A percentile compares a stretch with the other conserved stretches of the same genome.
Evolutionary conservation across 1,284 basidiomycete species (phyloP).

Genomic region (Calocybe gambosa): DNA sequence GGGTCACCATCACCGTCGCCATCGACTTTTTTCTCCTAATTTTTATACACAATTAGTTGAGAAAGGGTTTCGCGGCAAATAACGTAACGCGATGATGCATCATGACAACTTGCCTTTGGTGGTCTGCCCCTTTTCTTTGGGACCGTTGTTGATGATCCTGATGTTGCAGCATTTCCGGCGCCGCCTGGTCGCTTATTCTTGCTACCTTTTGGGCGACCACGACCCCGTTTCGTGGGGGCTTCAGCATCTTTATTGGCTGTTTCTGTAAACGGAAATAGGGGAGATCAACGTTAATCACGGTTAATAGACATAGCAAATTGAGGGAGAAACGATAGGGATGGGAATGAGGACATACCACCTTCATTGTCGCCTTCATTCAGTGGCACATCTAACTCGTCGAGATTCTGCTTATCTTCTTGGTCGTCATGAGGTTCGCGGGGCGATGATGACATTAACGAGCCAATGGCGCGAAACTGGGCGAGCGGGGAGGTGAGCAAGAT

Average conservation of each 20-base stretch:
- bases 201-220: conserved; percentile 75
- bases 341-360: conserved; percentile 27
- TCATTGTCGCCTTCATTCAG: conserved; percentile 31
- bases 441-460: conserved; percentile 34
- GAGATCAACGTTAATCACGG: conserved; percentile 19
- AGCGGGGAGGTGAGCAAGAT: conserved; percentile 19
- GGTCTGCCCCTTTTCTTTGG: conserved; percentile 68
- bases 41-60: not conserved
- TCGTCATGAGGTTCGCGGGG: conserved; percentile 33
- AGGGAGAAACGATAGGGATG: conserved; percentile 1
- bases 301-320: conserved; percentile 5
- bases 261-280: conserved; percentile 18
- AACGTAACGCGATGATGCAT: conserved; percentile 5
- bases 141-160: conserved; percentile 29
- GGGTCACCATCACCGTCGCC: conserved; percentile 41
- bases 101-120: conserved; percentile 53
- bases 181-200: conserved; percentile 68
- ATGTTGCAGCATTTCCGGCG: conserved; percentile 30
- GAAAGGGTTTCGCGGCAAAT: conserved; percentile 7
- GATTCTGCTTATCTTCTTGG: conserved; percentile 29
- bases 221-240: conserved; percentile 54
- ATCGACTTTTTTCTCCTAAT: conserved; percentile 50
- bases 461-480: conserved; percentile 17
- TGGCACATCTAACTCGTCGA: conserved; percentile 36
- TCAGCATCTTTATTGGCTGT: conserved; percentile 16